Base-by-base conservation (phyloP, 768 basidiomycete species). In the Tricholoma hemisulphureum region DNA sequence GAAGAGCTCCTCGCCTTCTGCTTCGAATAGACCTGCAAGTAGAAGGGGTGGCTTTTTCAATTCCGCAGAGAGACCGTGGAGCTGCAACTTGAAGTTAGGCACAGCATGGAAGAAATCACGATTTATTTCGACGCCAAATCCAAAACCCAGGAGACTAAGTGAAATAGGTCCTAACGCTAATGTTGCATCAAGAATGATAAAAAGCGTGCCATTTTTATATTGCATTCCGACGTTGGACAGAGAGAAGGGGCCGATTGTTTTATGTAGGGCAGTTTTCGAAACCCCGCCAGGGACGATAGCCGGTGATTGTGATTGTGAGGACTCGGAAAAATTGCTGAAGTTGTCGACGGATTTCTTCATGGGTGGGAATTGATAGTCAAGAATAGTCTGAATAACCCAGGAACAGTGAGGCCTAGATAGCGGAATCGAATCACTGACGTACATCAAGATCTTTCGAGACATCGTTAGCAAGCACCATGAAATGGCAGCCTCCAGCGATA, bases 101-200 rank as follows among this genome's bases (percentile, higher is more conserved):
- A 55, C 28, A 20, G n/a, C n/a, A n/a, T n/a, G n/a, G n/a, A n/a
- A n/a, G n/a, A n/a, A n/a, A n/a, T n/a, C n/a, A n/a, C n/a, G n/a
- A n/a, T n/a, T n/a, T n/a, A n/a, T n/a, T n/a, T n/a, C 24, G 28
- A 21, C 39, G 0, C 39, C 53, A 41, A 55, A n/a, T 24, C 53
- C 37, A 45, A 55, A 45, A 18, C 53, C 53, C 18, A 55, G 39
- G 24, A 55, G 53, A 18, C 35, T 45, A 26, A 55, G 29, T 16
- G 29, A 34, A 16, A 55, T 29, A 13, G 41, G 53, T 55, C 53
- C 53, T 3, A 55, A 31, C 26, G 37, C 39, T 20, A 55, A 20
- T 18, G 39, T 45, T 55, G 53, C 53, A 55, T 55, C 53, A 9
- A 55, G 41, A 39, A 55, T 29, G 18, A 55, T 46, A 29, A 29